Percentiles rank a stretch among this genome's conserved stretches.
Evolutionary conservation across 768 basidiomycete species (phyloP).

Genomic region (Vararia minispora): DNA sequence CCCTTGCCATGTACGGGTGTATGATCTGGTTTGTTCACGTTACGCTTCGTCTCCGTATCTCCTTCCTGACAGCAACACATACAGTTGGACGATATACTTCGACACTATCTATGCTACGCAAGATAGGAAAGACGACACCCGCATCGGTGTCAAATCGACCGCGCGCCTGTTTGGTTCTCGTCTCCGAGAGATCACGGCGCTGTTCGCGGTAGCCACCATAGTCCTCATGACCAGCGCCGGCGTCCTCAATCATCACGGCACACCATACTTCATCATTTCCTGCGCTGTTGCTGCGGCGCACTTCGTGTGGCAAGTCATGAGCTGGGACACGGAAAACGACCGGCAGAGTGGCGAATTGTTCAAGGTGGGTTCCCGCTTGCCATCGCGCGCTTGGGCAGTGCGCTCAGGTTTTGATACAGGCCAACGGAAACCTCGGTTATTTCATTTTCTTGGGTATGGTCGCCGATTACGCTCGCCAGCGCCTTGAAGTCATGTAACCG

Average conservation of each 20-base stretch:
- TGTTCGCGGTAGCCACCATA: constrained; percentile 42
- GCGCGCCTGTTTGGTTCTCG: constrained; percentile 58
- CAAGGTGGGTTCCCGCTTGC: too few species aligned
- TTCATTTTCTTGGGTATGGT: too few species aligned
- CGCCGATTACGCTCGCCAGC: too few species aligned
- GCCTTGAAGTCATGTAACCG: too few species aligned
- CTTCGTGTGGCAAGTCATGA: constrained; percentile 35
- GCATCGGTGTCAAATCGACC: constrained; percentile 66
- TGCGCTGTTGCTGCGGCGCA: constrained; percentile 34
- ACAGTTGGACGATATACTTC: constrained; percentile 35
- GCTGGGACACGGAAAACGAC: constrained; percentile 30
- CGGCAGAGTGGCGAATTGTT: too few species aligned
- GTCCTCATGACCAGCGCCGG: constrained; percentile 42
- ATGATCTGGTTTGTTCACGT: neutral
- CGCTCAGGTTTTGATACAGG: too few species aligned
- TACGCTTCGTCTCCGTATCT: neutral
- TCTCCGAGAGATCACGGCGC: constrained; percentile 44
- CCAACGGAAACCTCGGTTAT: too few species aligned
- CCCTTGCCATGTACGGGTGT: neutral
- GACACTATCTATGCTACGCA: constrained; percentile 73
- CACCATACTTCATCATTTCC: constrained; percentile 32
- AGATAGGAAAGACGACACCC: constrained; percentile 64
- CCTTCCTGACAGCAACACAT: neutral
- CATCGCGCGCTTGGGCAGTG: too few species aligned
- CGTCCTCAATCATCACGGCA: constrained; percentile 38